phyloP scores from a whole-genome alignment of 1,284 basidiomycete species.

The Amylostereum areolatum region DNA sequence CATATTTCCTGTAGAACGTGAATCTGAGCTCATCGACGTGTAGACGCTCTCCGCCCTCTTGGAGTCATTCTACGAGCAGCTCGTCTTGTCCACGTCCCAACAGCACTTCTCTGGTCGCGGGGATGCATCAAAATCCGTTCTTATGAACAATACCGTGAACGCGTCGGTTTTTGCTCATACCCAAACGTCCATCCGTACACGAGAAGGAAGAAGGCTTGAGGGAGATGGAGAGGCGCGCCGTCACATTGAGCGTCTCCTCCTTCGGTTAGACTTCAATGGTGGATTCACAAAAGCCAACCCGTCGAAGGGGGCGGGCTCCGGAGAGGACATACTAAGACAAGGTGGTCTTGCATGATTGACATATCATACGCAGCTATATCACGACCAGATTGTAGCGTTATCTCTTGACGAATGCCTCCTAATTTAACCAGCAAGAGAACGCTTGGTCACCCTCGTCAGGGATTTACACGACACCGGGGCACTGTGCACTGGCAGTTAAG shows the following conservation, averaged over 20 bases:
- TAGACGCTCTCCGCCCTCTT: conserved; percentile 60
- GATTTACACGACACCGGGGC: too few species aligned
- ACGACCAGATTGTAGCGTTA: too few species aligned
- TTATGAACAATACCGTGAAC: conserved; percentile 55
- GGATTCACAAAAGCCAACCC: conserved; percentile 51
- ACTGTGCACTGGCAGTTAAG: too few species aligned
- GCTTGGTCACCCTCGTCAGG: too few species aligned
- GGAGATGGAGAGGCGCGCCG: conserved; percentile 60
- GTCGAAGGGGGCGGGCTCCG: conserved; percentile 26
- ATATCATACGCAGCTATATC: too few species aligned
- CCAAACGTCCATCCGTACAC: conserved; percentile 41
- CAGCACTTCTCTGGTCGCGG: conserved; percentile 51
- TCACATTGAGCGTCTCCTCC: conserved; percentile 76
- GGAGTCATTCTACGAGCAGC: conserved; percentile 71
- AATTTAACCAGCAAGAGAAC: too few species aligned
- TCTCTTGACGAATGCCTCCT: too few species aligned
- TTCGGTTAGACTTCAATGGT: conserved; percentile 83
- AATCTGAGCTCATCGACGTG: neutral
- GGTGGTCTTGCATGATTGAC: too few species aligned
- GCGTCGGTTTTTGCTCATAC: conserved; percentile 35
- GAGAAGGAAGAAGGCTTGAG: conserved; percentile 44
- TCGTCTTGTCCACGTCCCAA: conserved; percentile 67
- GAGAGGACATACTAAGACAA: conserved; percentile 44
- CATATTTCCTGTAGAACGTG: neutral
- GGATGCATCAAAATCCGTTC: conserved; percentile 65